Percentiles rank a stretch among this genome's conserved stretches.
These are phyloP conservation scores for Dichotomocladium elegans DNA, from an alignment of 371 early-diverging fungal species.

Conservation along the genomic window DNA sequence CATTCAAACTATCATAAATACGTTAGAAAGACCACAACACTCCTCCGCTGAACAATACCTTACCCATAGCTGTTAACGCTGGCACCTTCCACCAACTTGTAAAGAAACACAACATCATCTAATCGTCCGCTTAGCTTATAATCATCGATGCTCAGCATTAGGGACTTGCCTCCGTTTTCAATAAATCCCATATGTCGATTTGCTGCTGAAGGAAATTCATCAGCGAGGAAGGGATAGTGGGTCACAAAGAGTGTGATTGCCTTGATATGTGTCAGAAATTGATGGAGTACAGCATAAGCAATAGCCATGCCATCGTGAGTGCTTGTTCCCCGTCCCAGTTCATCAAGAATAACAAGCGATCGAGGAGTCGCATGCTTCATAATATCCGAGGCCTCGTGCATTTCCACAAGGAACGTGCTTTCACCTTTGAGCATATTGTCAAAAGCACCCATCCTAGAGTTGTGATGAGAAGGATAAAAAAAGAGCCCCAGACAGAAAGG, in stretches of 20 bases:
- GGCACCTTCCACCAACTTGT: conserved; percentile 79
- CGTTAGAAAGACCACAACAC: not conserved
- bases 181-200: conserved; percentile 76
- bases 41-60: not conserved
- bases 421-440: conserved; percentile 70
- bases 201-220: conserved; percentile 33
- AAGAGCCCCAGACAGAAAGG: not conserved
- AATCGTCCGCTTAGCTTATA: not conserved
- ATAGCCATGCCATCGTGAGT: conserved; percentile 92
- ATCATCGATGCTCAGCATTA: not conserved
- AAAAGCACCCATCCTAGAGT: conserved; percentile 56
- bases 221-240: conserved; percentile 67
- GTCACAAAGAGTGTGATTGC: conserved; percentile 66
- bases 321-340: conserved; percentile 97
- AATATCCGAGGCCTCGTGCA: conserved; percentile 78
- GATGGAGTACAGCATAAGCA: conserved; percentile 81
- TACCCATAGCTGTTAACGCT: conserved; percentile 77
- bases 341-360: conserved; percentile 92
- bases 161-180: conserved; percentile 30
- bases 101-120: conserved; percentile 74
- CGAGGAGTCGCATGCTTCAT: conserved; percentile 62
- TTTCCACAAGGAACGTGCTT: conserved; percentile 90
- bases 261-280: conserved; percentile 55
- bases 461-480: not conserved
- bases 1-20: conserved; percentile 58